Percentiles rank a stretch among this genome's conserved stretches.
Conservation (phyloP, 2,329 filamentous ascomycete species). For the Polychaeton citri region DNA sequence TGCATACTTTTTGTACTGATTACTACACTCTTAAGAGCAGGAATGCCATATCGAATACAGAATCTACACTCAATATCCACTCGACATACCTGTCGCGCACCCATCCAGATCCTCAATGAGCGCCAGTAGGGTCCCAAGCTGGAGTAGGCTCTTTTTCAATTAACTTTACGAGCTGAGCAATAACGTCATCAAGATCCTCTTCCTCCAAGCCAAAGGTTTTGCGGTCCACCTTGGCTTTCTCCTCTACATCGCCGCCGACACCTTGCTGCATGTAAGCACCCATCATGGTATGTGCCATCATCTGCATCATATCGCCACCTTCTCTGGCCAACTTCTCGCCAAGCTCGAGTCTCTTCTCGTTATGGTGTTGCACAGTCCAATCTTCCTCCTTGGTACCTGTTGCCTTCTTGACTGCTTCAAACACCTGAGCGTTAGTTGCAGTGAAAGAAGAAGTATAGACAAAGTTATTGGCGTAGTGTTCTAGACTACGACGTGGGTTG, state of each 20-base stretch:
- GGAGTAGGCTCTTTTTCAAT: conserved; percentile 3
- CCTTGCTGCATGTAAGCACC: conserved; percentile 22
- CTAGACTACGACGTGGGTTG: conserved; percentile 21
- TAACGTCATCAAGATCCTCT: conserved; percentile 24
- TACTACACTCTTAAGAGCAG: no score
- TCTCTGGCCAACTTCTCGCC: conserved; percentile 36
- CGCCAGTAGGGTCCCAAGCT: no score
- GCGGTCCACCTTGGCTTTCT: conserved; percentile 20
- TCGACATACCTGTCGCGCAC: no score
- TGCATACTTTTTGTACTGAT: no score
- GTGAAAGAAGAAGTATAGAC: conserved; percentile 24
- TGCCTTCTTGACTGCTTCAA: conserved; percentile 20
- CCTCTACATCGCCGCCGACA: conserved; percentile 12
- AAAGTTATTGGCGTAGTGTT: conserved; percentile 20
- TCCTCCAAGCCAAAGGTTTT: conserved; percentile 26
- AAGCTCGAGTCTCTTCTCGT: conserved; percentile 15
- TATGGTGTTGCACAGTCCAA: conserved; percentile 19
- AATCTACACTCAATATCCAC: no score
- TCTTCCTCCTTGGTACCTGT: conserved; percentile 22
- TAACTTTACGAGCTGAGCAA: conserved; percentile 19
- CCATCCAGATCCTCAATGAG: no score
- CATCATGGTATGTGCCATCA: conserved; percentile 29
- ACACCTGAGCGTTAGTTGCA: conserved; percentile 24
- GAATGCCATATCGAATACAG: no score
- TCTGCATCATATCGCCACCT: conserved; percentile 4